Conservation (phyloP, 495 filamentous ascomycete genomes). For the Penicillium antarcticum region DNA sequence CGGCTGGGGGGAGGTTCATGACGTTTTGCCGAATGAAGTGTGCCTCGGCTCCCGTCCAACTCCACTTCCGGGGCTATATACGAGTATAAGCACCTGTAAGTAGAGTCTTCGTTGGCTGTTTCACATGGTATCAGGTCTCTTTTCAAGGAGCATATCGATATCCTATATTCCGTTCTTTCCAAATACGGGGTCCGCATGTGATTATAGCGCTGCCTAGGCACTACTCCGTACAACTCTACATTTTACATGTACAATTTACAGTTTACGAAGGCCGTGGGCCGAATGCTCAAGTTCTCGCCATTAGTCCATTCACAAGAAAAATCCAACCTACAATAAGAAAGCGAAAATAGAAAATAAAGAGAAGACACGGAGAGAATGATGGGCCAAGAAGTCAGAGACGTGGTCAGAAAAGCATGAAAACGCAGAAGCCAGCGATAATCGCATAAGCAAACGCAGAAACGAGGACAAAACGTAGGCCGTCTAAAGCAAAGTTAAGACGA, state of each 20-base stretch:
- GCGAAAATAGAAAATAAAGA: slow-evolving; percentile 13
- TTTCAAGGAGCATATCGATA: no score
- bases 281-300: slow-evolving; percentile 29
- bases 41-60: slow-evolving; percentile 37
- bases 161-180: no score
- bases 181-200: not conserved
- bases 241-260: not conserved
- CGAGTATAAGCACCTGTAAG: not conserved
- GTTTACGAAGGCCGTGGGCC: slow-evolving; percentile 13
- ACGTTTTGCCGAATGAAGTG: slow-evolving; percentile 42
- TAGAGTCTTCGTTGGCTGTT: not conserved
- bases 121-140: no score
- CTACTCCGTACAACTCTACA: not conserved
- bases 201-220: not conserved
- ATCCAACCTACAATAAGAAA: slow-evolving; percentile 38
- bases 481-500: slow-evolving; percentile 37
- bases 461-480: slow-evolving; percentile 33
- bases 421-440: slow-evolving; percentile 26
- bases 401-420: slow-evolving; percentile 23
- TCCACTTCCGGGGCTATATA: slow-evolving; percentile 1
- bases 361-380: slow-evolving; percentile 27
- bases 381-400: slow-evolving; percentile 23
- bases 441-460: slow-evolving; percentile 25
- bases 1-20: slow-evolving; percentile 37
- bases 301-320: slow-evolving; percentile 42